Conservation (phyloP, 768 basidiomycete genomes). For the Boletus sensibilis region DNA sequence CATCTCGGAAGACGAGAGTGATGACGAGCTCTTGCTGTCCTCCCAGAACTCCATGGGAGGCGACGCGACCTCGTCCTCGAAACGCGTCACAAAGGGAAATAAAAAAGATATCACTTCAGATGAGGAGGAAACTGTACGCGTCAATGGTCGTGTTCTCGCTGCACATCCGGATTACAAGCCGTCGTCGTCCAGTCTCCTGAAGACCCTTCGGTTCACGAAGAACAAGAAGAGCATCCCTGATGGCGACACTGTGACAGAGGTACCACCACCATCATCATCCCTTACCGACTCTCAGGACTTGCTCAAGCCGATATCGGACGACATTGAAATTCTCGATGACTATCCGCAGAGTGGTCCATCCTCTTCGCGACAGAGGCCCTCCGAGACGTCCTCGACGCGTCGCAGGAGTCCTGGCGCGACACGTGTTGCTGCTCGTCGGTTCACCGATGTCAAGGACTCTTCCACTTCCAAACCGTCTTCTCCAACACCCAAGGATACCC, state of each 20-base stretch:
- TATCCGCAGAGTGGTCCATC: not conserved
- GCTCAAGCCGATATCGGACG: constrained; percentile 21
- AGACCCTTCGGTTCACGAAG: constrained; percentile 37
- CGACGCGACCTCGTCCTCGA: constrained; percentile 11
- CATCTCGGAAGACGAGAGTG: constrained; percentile 20
- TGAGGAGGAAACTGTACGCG: constrained; percentile 11
- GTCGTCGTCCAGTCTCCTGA: not conserved
- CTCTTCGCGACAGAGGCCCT: not conserved
- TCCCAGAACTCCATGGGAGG: constrained; percentile 20
- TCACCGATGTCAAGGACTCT: not conserved
- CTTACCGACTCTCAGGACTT: constrained; percentile 24
- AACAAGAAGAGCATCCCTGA: constrained; percentile 19
- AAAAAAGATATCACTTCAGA: not conserved
- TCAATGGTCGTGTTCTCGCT: constrained; percentile 14
- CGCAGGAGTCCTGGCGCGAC: not conserved
- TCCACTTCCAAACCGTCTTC: constrained; percentile 4
- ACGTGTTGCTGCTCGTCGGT: not conserved
- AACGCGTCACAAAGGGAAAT: constrained; percentile 15
- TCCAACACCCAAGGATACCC: not conserved
- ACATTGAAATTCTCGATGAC: constrained; percentile 3
- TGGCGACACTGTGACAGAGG: not conserved
- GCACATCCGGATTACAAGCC: constrained; percentile 29
- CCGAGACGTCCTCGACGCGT: constrained; percentile 3
- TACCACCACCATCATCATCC: constrained; percentile 24
- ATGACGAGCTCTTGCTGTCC: constrained; percentile 30